phyloP scores from a whole-genome alignment of 805 yeast species.

The Cyberlindnera galapagoensis region DNA sequence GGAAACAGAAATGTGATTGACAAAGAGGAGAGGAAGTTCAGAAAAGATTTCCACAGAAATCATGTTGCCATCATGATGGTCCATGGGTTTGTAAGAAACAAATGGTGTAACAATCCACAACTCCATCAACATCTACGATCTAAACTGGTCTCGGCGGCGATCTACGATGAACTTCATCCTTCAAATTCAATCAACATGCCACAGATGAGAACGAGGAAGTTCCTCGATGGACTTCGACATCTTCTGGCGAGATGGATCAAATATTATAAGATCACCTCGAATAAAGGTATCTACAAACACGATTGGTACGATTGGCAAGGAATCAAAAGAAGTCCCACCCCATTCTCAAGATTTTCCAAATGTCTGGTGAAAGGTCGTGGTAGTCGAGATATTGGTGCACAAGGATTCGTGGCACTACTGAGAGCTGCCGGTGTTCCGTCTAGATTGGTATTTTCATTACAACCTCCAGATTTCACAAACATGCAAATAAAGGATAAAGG shows the following conservation, averaged over 20 bases:
- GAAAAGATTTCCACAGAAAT: slow-evolving; percentile 53
- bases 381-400: slow-evolving; percentile 72
- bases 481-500: slow-evolving; percentile 11
- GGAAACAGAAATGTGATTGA: slow-evolving; percentile 31
- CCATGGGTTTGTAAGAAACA: slow-evolving; percentile 65
- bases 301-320: slow-evolving; percentile 34
- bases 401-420: slow-evolving; percentile 75
- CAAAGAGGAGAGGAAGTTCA: slow-evolving; percentile 46
- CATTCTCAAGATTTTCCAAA: slow-evolving; percentile 36
- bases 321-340: slow-evolving; percentile 13
- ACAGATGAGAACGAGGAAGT: slow-evolving; percentile 47
- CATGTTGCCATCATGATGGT: slow-evolving; percentile 51
- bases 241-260: slow-evolving; percentile 57
- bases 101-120: slow-evolving; percentile 57
- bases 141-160: slow-evolving; percentile 40
- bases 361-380: slow-evolving; percentile 49
- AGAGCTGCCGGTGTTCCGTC: slow-evolving; percentile 67
- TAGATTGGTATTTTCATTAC: slow-evolving; percentile 75
- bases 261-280: slow-evolving; percentile 41
- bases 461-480: slow-evolving; percentile 78
- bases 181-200: slow-evolving; percentile 30
- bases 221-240: slow-evolving; percentile 72
- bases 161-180: slow-evolving; percentile 44
- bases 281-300: slow-evolving; percentile 33
- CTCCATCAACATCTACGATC: slow-evolving; percentile 36